These are phyloP conservation scores for Hygrocybe punicea DNA, from an alignment of 768 basidiomycete genomes.

Conservation along the genomic window DNA sequence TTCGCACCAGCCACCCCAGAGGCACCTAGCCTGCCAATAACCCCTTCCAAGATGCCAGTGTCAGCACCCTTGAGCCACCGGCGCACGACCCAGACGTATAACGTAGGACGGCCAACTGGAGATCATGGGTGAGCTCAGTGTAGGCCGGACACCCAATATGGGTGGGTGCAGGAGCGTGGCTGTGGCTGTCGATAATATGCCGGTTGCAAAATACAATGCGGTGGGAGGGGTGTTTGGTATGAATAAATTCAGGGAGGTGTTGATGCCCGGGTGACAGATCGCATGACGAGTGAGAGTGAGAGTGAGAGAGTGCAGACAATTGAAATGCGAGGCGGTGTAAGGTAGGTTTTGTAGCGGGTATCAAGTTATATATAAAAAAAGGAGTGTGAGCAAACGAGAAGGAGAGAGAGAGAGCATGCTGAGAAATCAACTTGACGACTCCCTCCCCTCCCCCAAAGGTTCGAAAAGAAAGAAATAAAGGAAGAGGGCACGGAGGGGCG, in stretches of 20 bases:
- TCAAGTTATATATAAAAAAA: constrained; percentile 23
- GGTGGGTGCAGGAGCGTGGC: constrained; percentile 35
- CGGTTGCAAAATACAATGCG: constrained; percentile 69
- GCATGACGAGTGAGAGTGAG: too few species aligned
- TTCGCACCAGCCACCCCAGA: constrained; percentile 8
- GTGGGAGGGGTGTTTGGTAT: constrained; percentile 50
- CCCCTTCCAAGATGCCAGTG: constrained; percentile 42
- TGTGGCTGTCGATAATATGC: too few species aligned
- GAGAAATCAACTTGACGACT: neutral
- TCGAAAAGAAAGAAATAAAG: neutral
- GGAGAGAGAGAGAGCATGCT: neutral
- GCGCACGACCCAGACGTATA: constrained; percentile 76
- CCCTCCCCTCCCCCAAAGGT: too few species aligned
- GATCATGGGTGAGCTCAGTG: constrained; percentile 36
- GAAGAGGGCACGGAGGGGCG: neutral
- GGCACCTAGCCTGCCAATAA: constrained; percentile 44
- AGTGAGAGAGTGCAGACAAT: constrained; percentile 35
- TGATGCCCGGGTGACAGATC: constrained; percentile 16
- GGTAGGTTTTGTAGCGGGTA: constrained; percentile 37
- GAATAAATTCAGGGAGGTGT: constrained; percentile 43
- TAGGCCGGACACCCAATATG: constrained; percentile 65
- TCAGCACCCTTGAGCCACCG: constrained; percentile 64
- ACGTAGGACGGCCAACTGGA: constrained; percentile 36
- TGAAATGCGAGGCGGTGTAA: constrained; percentile 20
- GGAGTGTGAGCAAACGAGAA: constrained; percentile 24